Base-by-base conservation (phyloP, 2,329 filamentous ascomycete genomes). In the Alternaria dauci region DNA sequence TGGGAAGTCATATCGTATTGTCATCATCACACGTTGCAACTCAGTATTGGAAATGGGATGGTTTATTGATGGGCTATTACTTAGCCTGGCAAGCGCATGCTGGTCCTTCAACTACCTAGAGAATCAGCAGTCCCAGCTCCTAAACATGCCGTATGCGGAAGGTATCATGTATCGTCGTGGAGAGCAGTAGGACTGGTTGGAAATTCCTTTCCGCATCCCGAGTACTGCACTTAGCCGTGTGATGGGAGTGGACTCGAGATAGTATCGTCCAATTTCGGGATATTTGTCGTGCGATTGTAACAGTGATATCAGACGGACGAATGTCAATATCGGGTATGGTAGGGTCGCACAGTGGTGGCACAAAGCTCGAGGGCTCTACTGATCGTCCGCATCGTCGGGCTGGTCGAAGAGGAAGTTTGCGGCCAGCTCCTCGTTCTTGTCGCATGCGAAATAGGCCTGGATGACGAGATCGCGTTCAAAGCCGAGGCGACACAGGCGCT, bases 361-460 rank as follows among this genome's bases (percentile, higher is more conserved):
- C 67, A 60, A 47, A 61, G 43, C 55, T 53, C 48, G 23, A 54
- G 28, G 58, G 55, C 43, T 61, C 62, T 72, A 79, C 71, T 79
- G 73, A 52, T 83, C 81, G 59, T 91, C 89, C 36, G 92, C 90
- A 48, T 97, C 94, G 63, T 96, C 93, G 9, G 94, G 94, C 81
- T 98, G 93, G 73, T 99, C 95, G 76, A 99, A 99, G 61, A 99
- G 85, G 81, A 97, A 98, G 82, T 99, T 99, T 66, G 95, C 95
- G 0, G 95, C 95, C 52, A 99, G 86, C 81, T 99, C 95, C 82
- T 99, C 95, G 79, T 99, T 98, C 87, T 98, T 99, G 81, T 99
- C 95, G 80, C 95, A 99, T 34, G 95, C 95, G 78, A 99, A 99
- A 82, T 98, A 99, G 26, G 95, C 95, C 82, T 99, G 94, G 69